Base-by-base conservation (phyloP, 106 monocot species). In the Allium cepa region DNA sequence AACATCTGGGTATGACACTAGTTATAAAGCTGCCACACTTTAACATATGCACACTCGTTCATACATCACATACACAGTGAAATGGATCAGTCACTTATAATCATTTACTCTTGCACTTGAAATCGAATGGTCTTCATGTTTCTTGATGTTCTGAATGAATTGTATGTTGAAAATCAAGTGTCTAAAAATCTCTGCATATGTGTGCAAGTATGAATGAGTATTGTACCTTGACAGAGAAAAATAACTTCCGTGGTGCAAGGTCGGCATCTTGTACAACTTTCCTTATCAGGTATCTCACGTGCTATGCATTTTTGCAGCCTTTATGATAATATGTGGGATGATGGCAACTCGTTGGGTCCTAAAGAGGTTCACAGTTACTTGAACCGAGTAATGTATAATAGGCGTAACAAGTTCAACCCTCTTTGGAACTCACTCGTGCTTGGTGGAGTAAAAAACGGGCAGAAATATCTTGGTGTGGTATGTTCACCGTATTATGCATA, bases 321-420 rank as follows among this genome's bases (percentile, higher is more conserved):
- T 52, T 88, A 85, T 75, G 92, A 93, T 74, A 79, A 83, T 60
- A 88, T 85, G 85, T 93, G 92, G 88, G 92, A 93, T 70, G 92
- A 93, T 83, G 92, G 83, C 13, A 93, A 93, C 69, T 93, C 92
- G 1, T 51, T 93, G 79, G 92, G 92, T 26, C 92, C 92, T 53
- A 93, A 88, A 73, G 92, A 93, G 73, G 75, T 93, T 26, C 85
- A 93, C 76, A 88, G 79, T 73, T 88, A 93, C 71, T 66, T 93
- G 64, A 93, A 59, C 65, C 64, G 92, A 69, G 73, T 93, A 17
- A 93, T 93, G 88, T 93, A 93, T 48, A 86, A 88, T 68, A 85
- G 92, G 59, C 92, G 88, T 53, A 93, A 93, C 71, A 93, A 93
- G 58, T 93, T 93, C 64, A 77, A 93, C 60, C 92, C 92, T 72